Percentiles rank a stretch among this genome's conserved stretches.
Conservation (phyloP, 2,329 filamentous ascomycete species). For the Pseudogymnoascus pannorum region DNA sequence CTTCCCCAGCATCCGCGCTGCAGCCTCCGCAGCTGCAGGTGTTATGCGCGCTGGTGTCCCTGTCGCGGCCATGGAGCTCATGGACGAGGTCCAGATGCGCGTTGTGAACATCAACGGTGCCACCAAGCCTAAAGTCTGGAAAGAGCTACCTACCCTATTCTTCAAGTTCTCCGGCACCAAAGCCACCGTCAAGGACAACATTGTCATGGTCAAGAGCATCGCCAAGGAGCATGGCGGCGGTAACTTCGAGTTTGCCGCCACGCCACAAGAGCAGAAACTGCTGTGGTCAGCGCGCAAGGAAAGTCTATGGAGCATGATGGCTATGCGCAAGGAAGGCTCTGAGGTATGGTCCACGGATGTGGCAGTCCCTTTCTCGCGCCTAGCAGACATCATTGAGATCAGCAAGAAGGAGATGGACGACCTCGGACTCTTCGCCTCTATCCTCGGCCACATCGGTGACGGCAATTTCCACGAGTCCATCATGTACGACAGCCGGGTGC, state of each 20-base stretch:
- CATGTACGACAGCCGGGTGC: conserved; percentile 69
- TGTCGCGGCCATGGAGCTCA: conserved; percentile 59
- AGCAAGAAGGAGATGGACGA: conserved; percentile 87
- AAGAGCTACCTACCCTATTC: conserved; percentile 70
- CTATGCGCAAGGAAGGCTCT: conserved; percentile 56
- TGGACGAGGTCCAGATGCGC: conserved; percentile 83
- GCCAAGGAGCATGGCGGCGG: conserved; percentile 56
- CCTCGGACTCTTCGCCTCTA: conserved; percentile 77
- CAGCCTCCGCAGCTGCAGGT: conserved; percentile 64
- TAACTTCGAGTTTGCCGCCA: conserved; percentile 70
- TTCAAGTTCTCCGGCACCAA: conserved; percentile 82
- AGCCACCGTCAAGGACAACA: conserved; percentile 70
- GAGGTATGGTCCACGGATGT: conserved; percentile 82
- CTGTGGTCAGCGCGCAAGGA: conserved; percentile 79
- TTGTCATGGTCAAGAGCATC: conserved; percentile 60
- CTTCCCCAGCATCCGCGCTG: conserved; percentile 70
- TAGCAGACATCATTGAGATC: conserved; percentile 70
- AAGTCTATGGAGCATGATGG: conserved; percentile 76
- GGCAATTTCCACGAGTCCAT: conserved; percentile 94
- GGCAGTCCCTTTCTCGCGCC: conserved; percentile 68
- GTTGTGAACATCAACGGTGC: conserved; percentile 70
- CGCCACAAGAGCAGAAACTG: conserved; percentile 62
- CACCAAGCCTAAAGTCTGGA: conserved; percentile 62
- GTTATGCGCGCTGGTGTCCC: conserved; percentile 56
- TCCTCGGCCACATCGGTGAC: conserved; percentile 85